Base-by-base conservation (phyloP, 192 early-diverging fungal genomes). In the Linnemannia schmuckeri region DNA sequence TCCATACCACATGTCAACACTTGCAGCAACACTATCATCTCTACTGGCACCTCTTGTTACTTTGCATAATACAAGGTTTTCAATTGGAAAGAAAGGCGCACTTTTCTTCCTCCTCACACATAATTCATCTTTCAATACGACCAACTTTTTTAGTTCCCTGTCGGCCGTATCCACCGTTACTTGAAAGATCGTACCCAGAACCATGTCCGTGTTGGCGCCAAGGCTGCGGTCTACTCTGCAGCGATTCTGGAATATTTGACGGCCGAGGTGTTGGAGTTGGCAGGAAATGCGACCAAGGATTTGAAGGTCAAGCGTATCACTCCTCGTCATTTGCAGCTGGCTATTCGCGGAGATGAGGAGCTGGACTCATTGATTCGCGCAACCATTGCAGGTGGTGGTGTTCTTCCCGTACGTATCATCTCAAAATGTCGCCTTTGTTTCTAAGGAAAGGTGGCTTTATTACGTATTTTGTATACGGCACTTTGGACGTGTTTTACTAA, bases 191-290 rank as follows among this genome's bases (percentile, higher is more conserved):
- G 94, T 78, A 94, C 95, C 24, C 92, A 93, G 80, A 95, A 93
- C 89, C 93, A 97, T 78, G 93, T 95, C 69, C 94, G 96, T 76
- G 96, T 98, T 15, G 96, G 96, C 10, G 95, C 96, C 77, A 96
- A 97, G 79, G 97, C 97, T 10, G 96, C 97, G 15, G 97, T 98
- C 0, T 98, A 98, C 88, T 94, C 93, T 75, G 96, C 97, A 18
- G 97, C 97, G 12, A 95, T 98, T 79, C 90, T 98, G 35, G 97
- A 98, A 91, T 98, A 98, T 88, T 90, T 98, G 68, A 96, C 96
- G 30, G 97, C 97, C 17, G 97, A 98, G 90, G 96, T 98, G 6
- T 91, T 98, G 42, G 97, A 98, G 89, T 92, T 98, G 79, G 96
- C 97, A 68, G 97, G 97, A 33, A 98, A 98, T 89, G 97, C 97